Evolutionary conservation across 2,329 filamentous ascomycete species (phyloP).

Genomic region (Sporothrix sp.): DNA sequence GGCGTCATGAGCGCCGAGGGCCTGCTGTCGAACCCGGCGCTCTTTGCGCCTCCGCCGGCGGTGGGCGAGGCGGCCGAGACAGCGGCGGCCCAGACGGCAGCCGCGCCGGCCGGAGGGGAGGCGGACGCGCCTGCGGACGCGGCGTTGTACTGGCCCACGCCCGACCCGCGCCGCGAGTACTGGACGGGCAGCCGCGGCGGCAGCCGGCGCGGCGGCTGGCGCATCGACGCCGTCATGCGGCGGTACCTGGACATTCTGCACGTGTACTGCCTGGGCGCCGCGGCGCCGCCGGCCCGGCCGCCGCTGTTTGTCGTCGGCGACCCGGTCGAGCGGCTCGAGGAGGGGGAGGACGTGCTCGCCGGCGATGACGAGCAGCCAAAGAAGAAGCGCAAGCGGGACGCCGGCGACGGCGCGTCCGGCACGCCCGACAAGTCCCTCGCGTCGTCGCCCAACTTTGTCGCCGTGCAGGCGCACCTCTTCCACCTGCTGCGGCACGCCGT

Average conservation of each 20-base stretch:
- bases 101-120: no score
- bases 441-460: conserved; percentile 54
- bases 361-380: conserved; percentile 32
- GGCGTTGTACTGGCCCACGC: conserved; percentile 13
- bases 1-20: conserved; percentile 95
- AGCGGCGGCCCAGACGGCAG: neutral
- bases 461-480: conserved; percentile 89
- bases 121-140: neutral
- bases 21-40: conserved; percentile 80
- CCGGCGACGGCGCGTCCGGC: neutral
- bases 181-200: conserved; percentile 61
- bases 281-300: conserved; percentile 54
- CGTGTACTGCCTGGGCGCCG: conserved; percentile 57
- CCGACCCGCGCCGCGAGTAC: conserved; percentile 56
- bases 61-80: neutral
- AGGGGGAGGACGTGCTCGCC: conserved; percentile 1
- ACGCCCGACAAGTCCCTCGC: conserved; percentile 4
- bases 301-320: conserved; percentile 64
- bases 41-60: conserved; percentile 62
- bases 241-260: conserved; percentile 89
- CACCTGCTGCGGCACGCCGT: conserved; percentile 80
- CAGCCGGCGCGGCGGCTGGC: conserved; percentile 70
- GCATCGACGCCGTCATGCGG: conserved; percentile 78
- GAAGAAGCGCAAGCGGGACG: conserved; percentile 39
- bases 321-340: conserved; percentile 22